Evolutionary conservation across 2,329 filamentous ascomycete genomes (phyloP), one percentile per base, ranked within the genome.

Genomic region (Arthrobotrys entomopaga): DNA sequence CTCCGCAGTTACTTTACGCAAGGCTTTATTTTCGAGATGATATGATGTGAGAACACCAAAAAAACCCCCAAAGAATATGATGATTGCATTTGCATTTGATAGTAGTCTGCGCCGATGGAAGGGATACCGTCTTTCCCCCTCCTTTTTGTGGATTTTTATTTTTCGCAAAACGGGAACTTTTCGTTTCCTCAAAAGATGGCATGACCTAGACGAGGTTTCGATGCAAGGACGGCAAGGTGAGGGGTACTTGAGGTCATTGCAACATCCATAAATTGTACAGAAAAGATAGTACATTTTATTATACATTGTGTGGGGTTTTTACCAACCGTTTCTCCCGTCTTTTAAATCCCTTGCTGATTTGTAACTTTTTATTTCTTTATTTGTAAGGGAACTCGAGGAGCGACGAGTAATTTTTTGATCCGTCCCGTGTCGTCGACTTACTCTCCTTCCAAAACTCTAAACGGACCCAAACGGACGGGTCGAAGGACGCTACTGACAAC

Each of bases 221-320:
- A 43, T 57, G 53, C 53, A 57, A 57, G 53, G 53, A 57, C 53
- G 53, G 53, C 53, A 57, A 57, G 53, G 34, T 42, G 34, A 43
- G 53, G 53, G 53, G 53, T 53, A n/a, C n/a, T n/a, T 19, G 2
- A 54, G 52, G 42, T 57, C 53, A 40, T 57, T 8, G 46, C 11
- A n/a, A n/a, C n/a, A n/a, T n/a, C n/a, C n/a, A 8, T 20, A 4
- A 42, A 22, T 8, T 38, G 34, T 24, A 38, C 53, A 57, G 38
- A 38, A 43, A 46, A 43, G 53, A 57, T 46, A 57, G 24, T 57
- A 57, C 53, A 24, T 24, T 19, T 24, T 42, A 19, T 16, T 57
- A 57, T 57, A 34, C 29, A 34, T 6, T 24, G 34, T 57, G 53
- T 57, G 53, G 53, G 53, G 53, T 46, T 38, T 19, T 46, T 46